Conservation (phyloP, 23 red algal genomes). For the Pyropia yezoensis region DNA sequence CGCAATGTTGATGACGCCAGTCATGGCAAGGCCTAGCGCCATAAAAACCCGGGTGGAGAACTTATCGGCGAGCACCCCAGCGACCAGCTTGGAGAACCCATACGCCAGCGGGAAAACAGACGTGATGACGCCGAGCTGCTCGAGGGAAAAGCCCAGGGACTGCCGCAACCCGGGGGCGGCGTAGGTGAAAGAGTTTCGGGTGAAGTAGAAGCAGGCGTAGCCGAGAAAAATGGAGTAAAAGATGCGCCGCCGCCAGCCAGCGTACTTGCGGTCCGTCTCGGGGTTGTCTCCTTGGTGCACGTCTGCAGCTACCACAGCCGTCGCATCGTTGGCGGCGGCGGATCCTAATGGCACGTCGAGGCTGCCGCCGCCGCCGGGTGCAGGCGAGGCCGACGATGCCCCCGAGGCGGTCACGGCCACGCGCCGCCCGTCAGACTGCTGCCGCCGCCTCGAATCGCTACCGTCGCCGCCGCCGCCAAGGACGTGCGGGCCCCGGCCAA, state of each 20-base stretch:
- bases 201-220: slow-evolving; percentile 96
- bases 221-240: slow-evolving; percentile 98
- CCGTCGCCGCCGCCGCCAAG: too few species aligned
- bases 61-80: slow-evolving; percentile 81
- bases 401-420: too few species aligned
- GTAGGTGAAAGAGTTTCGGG: slow-evolving; percentile 98
- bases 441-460: too few species aligned
- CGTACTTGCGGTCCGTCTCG: slow-evolving; percentile 21
- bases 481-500: too few species aligned
- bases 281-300: too few species aligned
- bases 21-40: slow-evolving; percentile 76
- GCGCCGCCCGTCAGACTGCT: too few species aligned
- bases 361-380: too few species aligned
- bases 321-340: too few species aligned
- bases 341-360: too few species aligned
- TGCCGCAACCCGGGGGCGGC: slow-evolving; percentile 83
- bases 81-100: slow-evolving; percentile 94
- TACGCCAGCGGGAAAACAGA: slow-evolving; percentile 93
- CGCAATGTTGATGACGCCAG: slow-evolving; percentile 93
- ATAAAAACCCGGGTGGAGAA: slow-evolving; percentile 96
- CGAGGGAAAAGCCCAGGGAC: slow-evolving; percentile 77
- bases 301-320: too few species aligned
- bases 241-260: slow-evolving; percentile 76
- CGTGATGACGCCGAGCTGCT: slow-evolving; percentile 93
- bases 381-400: too few species aligned